These are phyloP conservation scores for Cladosporium sp. DNA, from an alignment of 2,329 filamentous ascomycete species.

Conservation along the genomic window DNA sequence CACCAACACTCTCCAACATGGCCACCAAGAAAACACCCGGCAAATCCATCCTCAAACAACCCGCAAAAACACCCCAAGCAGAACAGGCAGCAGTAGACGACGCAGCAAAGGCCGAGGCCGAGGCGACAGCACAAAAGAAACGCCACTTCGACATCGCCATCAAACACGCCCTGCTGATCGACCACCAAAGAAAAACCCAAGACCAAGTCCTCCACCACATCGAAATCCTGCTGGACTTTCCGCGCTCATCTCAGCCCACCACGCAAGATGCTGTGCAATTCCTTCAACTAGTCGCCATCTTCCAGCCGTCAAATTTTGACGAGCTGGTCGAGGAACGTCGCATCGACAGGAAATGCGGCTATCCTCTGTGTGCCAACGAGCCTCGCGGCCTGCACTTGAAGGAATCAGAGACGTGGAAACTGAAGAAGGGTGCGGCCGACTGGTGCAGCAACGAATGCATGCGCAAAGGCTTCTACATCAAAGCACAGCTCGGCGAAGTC, in stretches of 20 bases:
- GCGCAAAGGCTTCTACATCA: conserved; percentile 76
- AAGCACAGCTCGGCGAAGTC: conserved; percentile 82
- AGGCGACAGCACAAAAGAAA: conserved; percentile 32
- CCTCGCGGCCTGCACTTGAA: conserved; percentile 52
- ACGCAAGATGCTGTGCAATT: conserved; percentile 65
- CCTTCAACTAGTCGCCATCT: conserved; percentile 65
- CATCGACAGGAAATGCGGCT: conserved; percentile 78
- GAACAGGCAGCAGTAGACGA: conserved; percentile 26
- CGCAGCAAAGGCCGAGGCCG: conserved; percentile 32
- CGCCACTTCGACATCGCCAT: conserved; percentile 66
- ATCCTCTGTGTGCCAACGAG: conserved; percentile 71
- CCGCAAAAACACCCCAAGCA: conserved; percentile 30
- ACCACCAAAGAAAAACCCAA: conserved; percentile 79
- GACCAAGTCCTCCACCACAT: conserved; percentile 70
- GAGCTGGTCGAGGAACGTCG: conserved; percentile 87
- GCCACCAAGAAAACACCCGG: conserved; percentile 34
- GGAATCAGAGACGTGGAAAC: conserved; percentile 61
- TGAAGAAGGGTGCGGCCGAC: conserved; percentile 71
- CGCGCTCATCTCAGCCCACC: conserved; percentile 52
- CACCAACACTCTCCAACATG: conserved; percentile 22
- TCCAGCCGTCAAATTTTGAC: conserved; percentile 88
- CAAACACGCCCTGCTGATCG: conserved; percentile 78
- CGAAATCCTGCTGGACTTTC: conserved; percentile 67
- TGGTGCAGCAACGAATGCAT: conserved; percentile 86
- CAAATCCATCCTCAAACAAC: conserved; percentile 50